A percentile compares a stretch with the other conserved stretches of the same genome.
phyloP scores from a whole-genome alignment of 768 basidiomycete genomes.

The Leccinum fibrillosum region DNA sequence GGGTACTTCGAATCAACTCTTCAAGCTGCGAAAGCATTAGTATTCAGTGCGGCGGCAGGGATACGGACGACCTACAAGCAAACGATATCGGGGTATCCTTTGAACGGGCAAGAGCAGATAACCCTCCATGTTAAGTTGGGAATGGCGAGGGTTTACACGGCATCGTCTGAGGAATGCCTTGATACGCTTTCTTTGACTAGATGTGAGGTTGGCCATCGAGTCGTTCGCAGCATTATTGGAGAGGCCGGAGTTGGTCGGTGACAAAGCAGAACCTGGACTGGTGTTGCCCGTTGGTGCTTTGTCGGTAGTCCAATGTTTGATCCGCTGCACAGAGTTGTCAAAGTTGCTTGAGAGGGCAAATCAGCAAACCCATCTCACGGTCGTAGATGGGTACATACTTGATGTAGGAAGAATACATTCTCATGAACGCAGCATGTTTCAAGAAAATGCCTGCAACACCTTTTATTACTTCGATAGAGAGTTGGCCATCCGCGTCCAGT shows the following conservation, averaged over 20 bases:
- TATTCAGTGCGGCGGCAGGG: neutral
- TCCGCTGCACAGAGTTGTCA: slow-evolving; percentile 85
- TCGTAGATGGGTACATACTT: slow-evolving; percentile 56
- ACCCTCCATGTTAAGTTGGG: slow-evolving; percentile 90
- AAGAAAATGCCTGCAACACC: slow-evolving; percentile 86
- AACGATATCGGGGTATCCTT: slow-evolving; percentile 92
- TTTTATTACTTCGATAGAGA: slow-evolving; percentile 73
- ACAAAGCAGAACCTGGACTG: slow-evolving; percentile 35
- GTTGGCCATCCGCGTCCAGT: slow-evolving; percentile 65
- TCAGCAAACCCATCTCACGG: slow-evolving; percentile 10
- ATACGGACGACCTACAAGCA: slow-evolving; percentile 62
- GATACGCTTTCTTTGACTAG: slow-evolving; percentile 85
- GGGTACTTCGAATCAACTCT: slow-evolving; percentile 80
- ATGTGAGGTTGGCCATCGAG: slow-evolving; percentile 57
- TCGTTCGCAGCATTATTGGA: slow-evolving; percentile 41
- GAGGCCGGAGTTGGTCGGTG: slow-evolving; percentile 59
- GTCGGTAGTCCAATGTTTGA: slow-evolving; percentile 81
- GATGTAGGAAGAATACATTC: slow-evolving; percentile 97
- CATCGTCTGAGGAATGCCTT: slow-evolving; percentile 88
- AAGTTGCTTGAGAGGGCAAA: slow-evolving; percentile 64
- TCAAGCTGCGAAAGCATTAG: slow-evolving; percentile 51
- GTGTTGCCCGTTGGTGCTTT: slow-evolving; percentile 38
- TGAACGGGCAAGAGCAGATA: slow-evolving; percentile 95
- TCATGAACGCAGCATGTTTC: slow-evolving; percentile 96
- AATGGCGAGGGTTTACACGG: slow-evolving; percentile 84